A percentile compares a stretch with the other conserved stretches of the same genome.
These are phyloP conservation scores for Colletotrichum musicola DNA, from an alignment of 2,329 filamentous ascomycete species.

Conservation along the genomic window DNA sequence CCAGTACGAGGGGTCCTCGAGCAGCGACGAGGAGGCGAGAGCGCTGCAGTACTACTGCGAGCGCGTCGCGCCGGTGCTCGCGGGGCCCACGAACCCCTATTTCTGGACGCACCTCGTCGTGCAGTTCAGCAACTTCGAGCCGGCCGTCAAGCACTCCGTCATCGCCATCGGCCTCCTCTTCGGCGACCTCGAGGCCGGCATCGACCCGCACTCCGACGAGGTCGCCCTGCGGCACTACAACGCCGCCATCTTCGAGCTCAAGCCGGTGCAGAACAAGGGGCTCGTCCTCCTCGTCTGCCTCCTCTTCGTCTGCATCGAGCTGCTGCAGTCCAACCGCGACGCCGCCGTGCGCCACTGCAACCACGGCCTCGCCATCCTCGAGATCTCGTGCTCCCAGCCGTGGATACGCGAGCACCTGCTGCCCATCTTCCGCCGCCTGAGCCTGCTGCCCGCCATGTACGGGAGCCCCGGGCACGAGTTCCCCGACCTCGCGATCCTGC, in stretches of 20 bases:
- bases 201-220: neutral
- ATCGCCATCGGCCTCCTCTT: conserved; percentile 40
- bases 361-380: conserved; percentile 18
- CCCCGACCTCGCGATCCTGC: neutral
- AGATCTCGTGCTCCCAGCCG: conserved; percentile 3
- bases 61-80: conserved; percentile 22
- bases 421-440: conserved; percentile 10
- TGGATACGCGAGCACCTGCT: conserved; percentile 6
- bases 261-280: conserved; percentile 1
- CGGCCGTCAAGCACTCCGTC: conserved; percentile 20
- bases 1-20: neutral
- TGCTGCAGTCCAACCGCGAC: conserved; percentile 8
- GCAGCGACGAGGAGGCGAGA: conserved; percentile 8
- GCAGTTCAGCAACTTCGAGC: conserved; percentile 28
- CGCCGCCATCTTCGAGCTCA: conserved; percentile 20
- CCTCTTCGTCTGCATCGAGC: conserved; percentile 21
- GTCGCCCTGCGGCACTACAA: conserved; percentile 39
- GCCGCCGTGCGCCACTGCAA: conserved; percentile 6
- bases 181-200: neutral
- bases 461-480: neutral
- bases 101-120: conserved; percentile 38
- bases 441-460: neutral
- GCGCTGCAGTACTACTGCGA: conserved; percentile 26
- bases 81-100: conserved; percentile 28
- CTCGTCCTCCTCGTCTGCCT: conserved; percentile 8